phyloP scores from a whole-genome alignment of 1,139 yeast genomes.

The Taphrina betulina region DNA sequence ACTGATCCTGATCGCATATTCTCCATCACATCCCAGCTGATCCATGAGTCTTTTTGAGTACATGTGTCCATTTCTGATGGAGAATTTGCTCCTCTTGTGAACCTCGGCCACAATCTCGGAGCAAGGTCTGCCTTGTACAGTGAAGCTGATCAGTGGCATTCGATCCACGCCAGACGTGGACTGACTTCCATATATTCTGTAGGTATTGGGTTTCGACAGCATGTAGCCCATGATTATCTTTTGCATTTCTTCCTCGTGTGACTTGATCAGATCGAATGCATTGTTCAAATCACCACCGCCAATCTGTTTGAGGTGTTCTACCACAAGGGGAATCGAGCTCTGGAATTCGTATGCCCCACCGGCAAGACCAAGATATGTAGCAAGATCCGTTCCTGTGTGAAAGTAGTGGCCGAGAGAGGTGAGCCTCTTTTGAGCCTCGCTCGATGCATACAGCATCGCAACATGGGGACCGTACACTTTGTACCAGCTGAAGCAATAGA shows the following conservation, averaged over 20 bases:
- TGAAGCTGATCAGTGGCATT: slow-evolving; percentile 3
- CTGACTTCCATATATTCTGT: neutral
- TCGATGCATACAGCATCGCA: slow-evolving; percentile 8
- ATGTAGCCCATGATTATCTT: neutral
- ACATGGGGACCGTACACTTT: neutral
- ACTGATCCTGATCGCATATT: neutral
- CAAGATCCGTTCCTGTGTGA: neutral
- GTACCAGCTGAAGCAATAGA: slow-evolving; percentile 7
- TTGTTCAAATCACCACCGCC: neutral
- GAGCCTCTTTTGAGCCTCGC: neutral
- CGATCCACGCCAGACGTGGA: neutral
- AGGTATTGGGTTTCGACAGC: slow-evolving; percentile 2
- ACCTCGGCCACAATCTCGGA: neutral
- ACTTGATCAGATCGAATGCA: neutral
- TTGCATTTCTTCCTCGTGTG: neutral
- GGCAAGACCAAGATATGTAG: slow-evolving; percentile 1
- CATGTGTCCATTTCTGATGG: slow-evolving; percentile 3
- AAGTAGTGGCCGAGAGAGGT: neutral
- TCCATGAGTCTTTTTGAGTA: slow-evolving; percentile 7
- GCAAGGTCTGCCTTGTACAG: neutral
- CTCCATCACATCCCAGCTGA: neutral
- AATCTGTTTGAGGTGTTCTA: neutral
- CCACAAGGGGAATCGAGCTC: slow-evolving; percentile 1
- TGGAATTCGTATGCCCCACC: slow-evolving; percentile 3
- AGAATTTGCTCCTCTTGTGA: neutral